Evolutionary conservation across 352 stramenopile species (phyloP).

Genomic region (Globisporangium lucens): DNA sequence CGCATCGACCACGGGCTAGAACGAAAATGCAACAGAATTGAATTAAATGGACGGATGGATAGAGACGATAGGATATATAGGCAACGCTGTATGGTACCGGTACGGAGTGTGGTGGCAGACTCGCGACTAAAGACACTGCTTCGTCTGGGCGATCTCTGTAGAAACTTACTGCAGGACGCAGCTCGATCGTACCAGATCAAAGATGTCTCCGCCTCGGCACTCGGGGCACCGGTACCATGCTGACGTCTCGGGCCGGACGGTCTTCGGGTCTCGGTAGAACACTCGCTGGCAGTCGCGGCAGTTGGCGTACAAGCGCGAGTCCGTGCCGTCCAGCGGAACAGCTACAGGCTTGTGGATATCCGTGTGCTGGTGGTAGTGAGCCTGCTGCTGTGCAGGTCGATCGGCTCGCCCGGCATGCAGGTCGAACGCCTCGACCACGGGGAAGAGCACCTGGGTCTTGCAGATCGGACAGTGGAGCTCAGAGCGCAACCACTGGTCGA

Average conservation of each 20-base stretch:
- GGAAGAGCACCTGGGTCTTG: constrained; percentile 59
- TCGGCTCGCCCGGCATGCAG: constrained; percentile 16
- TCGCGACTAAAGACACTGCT: no score
- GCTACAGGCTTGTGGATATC: constrained; percentile 7
- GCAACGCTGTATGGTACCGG: not conserved
- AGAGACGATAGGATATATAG: not conserved
- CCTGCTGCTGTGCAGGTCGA: not conserved
- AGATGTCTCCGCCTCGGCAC: constrained; percentile 49
- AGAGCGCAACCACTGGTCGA: constrained; percentile 46
- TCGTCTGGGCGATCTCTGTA: not conserved
- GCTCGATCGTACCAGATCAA: constrained; percentile 48
- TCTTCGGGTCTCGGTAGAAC: constrained; percentile 57
- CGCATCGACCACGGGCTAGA: no score
- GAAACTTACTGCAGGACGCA: constrained; percentile 47
- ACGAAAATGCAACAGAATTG: not conserved
- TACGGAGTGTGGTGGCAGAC: no score
- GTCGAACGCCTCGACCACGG: constrained; percentile 21
- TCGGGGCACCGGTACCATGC: constrained; percentile 65
- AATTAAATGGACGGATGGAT: no score
- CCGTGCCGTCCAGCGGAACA: constrained; percentile 32
- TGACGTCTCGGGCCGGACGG: constrained; percentile 57
- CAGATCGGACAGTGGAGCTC: constrained; percentile 55
- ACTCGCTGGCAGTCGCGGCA: constrained; percentile 61
- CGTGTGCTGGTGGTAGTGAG: constrained; percentile 8
- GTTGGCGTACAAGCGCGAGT: constrained; percentile 34